Evolutionary conservation across 495 filamentous ascomycete species (phyloP), one percentile per base, ranked within the genome.

Genomic region (Penicillium angulare): DNA sequence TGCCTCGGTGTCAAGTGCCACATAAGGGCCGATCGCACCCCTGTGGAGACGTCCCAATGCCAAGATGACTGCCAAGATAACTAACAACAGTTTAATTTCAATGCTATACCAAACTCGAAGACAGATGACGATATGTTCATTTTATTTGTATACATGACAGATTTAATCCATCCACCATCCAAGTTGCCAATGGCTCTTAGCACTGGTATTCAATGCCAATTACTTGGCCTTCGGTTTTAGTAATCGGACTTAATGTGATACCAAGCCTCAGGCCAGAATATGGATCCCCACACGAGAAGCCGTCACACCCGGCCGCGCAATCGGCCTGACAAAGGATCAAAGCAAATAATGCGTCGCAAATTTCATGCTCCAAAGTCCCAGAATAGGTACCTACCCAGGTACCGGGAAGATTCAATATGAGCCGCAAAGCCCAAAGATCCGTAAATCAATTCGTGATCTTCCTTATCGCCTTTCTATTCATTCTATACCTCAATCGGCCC

Each of bases 401-500:
- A n/a, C n/a, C n/a, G n/a, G n/a, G n/a, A n/a, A n/a, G n/a, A n/a
- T n/a, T n/a, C n/a, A 58, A 45, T 34, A 65, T 65, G 62, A 48
- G 48, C 9, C 53, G 56, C 10, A 57, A 47, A 47, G 38, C 57
- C 5, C 62, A 58, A 33, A 61, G 60, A 50, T 47, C 63, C 8
- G 29, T 64, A 5, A 49, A 46, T 38, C 69, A 73, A 41, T 46
- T 72, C 10, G 35, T 61, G 35, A 22, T 67, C 43, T 70, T 74
- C 50, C 15, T 46, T 16, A 46, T 32, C 40, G 56, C 67, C 18
- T 60, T 74, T 9, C 50, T 46, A 18, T 47, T 69, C 18, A 62
- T 73, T 34, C 32, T 73, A 35, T 68, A 60, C 50, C 46, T 71
- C 6, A 73, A 71, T 42, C 62, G 60, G 1, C 64, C 71, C 12